phyloP scores from a whole-genome alignment of 441 rosid species.

The Pelargonium australe region DNA sequence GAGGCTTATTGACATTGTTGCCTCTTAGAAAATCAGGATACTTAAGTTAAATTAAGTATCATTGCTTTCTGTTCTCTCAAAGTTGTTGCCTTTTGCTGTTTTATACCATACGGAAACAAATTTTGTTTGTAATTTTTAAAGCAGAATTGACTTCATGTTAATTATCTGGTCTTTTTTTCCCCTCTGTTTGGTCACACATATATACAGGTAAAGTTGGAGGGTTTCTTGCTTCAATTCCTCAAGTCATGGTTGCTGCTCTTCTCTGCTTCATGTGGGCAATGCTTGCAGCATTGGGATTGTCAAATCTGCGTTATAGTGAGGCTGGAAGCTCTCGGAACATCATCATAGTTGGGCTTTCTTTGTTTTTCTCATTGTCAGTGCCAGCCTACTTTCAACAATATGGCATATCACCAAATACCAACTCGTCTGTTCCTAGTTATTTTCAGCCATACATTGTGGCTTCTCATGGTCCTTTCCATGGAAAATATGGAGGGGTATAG shows the following conservation, averaged over 20 bases:
- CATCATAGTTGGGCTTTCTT: slow-evolving; percentile 78
- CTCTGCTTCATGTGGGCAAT: slow-evolving; percentile 98
- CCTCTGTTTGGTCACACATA: too few relatives aligned
- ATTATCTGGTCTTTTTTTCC: not conserved
- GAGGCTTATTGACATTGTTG: not conserved
- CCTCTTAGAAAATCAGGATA: not conserved
- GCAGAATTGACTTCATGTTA: not conserved
- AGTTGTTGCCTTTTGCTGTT: not conserved
- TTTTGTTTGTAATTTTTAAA: not conserved
- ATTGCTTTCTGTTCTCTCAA: not conserved
- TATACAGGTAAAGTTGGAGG: slow-evolving; percentile 99
- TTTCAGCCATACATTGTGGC: slow-evolving; percentile 82
- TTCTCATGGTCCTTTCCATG: slow-evolving; percentile 80
- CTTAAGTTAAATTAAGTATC: not conserved
- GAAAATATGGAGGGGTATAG: slow-evolving; percentile 59
- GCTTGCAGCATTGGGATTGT: slow-evolving; percentile 86
- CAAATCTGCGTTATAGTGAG: slow-evolving; percentile 90
- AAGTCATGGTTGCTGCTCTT: slow-evolving; percentile 93
- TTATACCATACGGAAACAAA: not conserved
- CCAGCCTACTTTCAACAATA: slow-evolving; percentile 97
- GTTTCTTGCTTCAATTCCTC: slow-evolving; percentile 85
- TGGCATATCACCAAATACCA: slow-evolving; percentile 68
- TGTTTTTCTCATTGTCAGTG: slow-evolving; percentile 83
- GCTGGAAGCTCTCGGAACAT: slow-evolving; percentile 97
- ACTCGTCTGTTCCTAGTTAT: slow-evolving; percentile 71